Evolutionary conservation across 345 rosid genomes (phyloP).

Genomic region (Erodium maritimum): DNA sequence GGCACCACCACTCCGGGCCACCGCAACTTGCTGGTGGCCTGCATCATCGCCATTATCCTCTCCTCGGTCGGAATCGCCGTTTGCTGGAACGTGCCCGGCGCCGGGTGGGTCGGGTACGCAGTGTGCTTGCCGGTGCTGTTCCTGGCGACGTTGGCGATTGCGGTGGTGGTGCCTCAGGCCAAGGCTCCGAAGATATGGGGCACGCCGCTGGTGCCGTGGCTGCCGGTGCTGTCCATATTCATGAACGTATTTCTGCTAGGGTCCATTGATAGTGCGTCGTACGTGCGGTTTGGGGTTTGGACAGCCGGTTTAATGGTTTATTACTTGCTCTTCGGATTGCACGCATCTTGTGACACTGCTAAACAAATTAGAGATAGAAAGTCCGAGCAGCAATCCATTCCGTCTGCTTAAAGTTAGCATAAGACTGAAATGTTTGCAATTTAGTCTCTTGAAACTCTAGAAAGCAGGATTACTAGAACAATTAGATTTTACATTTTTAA

Average conservation of each 20-base stretch:
- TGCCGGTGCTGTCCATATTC: slow-evolving; percentile 40
- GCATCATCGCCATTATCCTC: slow-evolving; percentile 24
- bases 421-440: too few species aligned
- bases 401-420: too few species aligned
- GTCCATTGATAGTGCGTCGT: slow-evolving; percentile 38
- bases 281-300: slow-evolving; percentile 36
- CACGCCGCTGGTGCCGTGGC: slow-evolving; percentile 59
- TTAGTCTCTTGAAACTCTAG: too few species aligned
- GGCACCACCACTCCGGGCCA: slow-evolving; percentile 25
- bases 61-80: slow-evolving; percentile 31
- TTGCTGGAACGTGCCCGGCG: slow-evolving; percentile 24
- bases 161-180: slow-evolving; percentile 28
- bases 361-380: neutral
- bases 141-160: slow-evolving; percentile 30
- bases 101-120: slow-evolving; percentile 37
- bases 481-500: too few species aligned
- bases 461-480: too few species aligned
- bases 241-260: slow-evolving; percentile 47
- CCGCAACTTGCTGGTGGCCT: slow-evolving; percentile 23
- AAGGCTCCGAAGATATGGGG: slow-evolving; percentile 53
- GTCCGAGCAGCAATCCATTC: too few species aligned
- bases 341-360: slow-evolving; percentile 32
- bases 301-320: slow-evolving; percentile 22
- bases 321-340: slow-evolving; percentile 29
- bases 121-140: slow-evolving; percentile 43